phyloP scores from a whole-genome alignment of 2,329 filamentous ascomycete genomes.

The Setomelanomma holmii region DNA sequence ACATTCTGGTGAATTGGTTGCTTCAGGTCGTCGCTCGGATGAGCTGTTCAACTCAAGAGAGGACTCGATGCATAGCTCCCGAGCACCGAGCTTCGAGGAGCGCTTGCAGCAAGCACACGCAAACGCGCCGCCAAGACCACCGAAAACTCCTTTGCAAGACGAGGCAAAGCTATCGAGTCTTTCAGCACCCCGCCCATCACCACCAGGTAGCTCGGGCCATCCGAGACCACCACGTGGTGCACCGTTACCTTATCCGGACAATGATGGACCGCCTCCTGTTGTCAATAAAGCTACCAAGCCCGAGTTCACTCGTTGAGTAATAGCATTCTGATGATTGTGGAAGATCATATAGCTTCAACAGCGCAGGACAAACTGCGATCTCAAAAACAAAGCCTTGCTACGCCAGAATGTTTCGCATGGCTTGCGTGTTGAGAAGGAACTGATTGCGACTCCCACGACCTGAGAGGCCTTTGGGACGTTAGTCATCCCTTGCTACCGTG shows the following conservation, averaged over 20 bases:
- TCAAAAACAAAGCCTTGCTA: no score
- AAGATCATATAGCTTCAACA: no score
- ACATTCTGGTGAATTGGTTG: conserved; percentile 71
- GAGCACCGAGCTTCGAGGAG: conserved; percentile 35
- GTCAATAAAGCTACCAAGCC: conserved; percentile 90
- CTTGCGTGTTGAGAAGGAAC: no score
- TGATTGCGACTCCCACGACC: no score
- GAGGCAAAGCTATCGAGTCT: conserved; percentile 22
- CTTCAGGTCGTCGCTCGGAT: conserved; percentile 46
- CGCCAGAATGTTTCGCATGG: no score
- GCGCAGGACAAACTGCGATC: no score
- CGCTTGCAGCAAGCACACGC: conserved; percentile 13
- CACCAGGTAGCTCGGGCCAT: conserved; percentile 31
- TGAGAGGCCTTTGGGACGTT: no score
- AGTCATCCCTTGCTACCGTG: no score
- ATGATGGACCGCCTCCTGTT: conserved; percentile 79
- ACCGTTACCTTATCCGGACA: conserved; percentile 78
- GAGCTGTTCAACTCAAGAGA: conserved; percentile 38
- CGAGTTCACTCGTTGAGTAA: conserved; percentile 56
- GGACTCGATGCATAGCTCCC: conserved; percentile 33
- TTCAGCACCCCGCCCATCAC: conserved; percentile 30
- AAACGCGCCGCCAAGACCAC: conserved; percentile 47
- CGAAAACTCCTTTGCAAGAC: conserved; percentile 49
- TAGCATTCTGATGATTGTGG: no score
- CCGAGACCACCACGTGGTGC: conserved; percentile 42